Evolutionary conservation across 169 alveolate species (phyloP), one percentile per base, ranked within the genome.

Genomic region (Toxoplasma gondii): DNA sequence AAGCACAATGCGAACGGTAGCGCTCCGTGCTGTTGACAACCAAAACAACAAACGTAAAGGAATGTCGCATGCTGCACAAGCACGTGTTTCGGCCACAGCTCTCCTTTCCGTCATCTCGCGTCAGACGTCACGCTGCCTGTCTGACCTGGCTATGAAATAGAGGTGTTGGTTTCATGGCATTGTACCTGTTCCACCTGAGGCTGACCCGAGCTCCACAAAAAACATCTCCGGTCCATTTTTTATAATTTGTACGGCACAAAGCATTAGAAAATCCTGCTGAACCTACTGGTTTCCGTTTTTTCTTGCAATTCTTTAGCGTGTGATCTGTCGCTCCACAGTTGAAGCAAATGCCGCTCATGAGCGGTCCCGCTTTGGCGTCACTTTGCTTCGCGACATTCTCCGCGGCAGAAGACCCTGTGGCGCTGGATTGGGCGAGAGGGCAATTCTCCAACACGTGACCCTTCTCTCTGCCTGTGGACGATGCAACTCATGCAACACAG

Each of bases 251-350:
- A 12, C 22, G 22, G 58, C 22, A 49, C 58, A 49, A 7, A 12
- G 58, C n/a, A n/a, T n/a, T n/a, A 12, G n/a, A 64, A 22, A 27
- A 64, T 16, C 74, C 74, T 16, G 24, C 5, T 64, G 22, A 19
- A 64, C 53, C 38, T 88, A 94, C 96, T 87, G 70, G 67, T 36
- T 44, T 67, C 80, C 96, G 83, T n/a, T 95, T 45, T 83, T 93
- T 67, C 43, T 80, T 80, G 88, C 97, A 96, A 27, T 93, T 95
- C 80, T 91, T 93, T 44, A 88, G 94, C 7, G 96, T 96, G 88
- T 96, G 97, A 49, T 70, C 93, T 2, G 69, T 80, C 64, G 95
- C 82, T 74, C 97, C 97, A 49, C 97, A 96, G 54, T 95, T 94
- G 70, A 96, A 96, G 82, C 97, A 96, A 44, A 94, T 87, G 70